Conservation (phyloP, 2,329 filamentous ascomycete species). For the Ascochyta clinopodiicola region DNA sequence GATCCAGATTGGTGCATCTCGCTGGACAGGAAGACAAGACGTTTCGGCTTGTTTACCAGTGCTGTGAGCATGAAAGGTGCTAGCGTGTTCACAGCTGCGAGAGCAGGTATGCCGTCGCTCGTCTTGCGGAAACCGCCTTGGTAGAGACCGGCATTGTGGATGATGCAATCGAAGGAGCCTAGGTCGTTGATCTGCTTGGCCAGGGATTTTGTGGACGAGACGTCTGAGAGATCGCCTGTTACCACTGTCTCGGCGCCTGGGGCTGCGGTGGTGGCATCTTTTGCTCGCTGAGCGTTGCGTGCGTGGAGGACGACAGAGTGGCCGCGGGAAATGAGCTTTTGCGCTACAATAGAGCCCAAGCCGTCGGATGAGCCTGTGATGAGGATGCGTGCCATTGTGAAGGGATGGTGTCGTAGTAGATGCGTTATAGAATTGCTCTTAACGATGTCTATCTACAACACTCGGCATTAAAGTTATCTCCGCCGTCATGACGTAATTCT, state of each 20-base stretch:
- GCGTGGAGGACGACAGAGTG: slow-evolving; percentile 65
- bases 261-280: slow-evolving; percentile 56
- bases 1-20: slow-evolving; percentile 60
- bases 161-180: slow-evolving; percentile 61
- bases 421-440: background rate
- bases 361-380: slow-evolving; percentile 67
- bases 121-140: slow-evolving; percentile 53
- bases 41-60: slow-evolving; percentile 57
- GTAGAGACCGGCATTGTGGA: slow-evolving; percentile 65
- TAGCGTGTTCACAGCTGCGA: slow-evolving; percentile 64
- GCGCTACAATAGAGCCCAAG: slow-evolving; percentile 60
- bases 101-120: slow-evolving; percentile 55
- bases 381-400: slow-evolving; percentile 54
- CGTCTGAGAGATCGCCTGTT: slow-evolving; percentile 60
- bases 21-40: slow-evolving; percentile 61
- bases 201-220: slow-evolving; percentile 59
- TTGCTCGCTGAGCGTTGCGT: slow-evolving; percentile 61
- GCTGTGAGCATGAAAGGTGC: slow-evolving; percentile 65
- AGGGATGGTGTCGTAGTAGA: background rate
- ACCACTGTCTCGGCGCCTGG: slow-evolving; percentile 60
- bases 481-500: too few species aligned
- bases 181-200: slow-evolving; percentile 59
- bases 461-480: too few species aligned
- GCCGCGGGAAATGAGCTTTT: slow-evolving; percentile 57
- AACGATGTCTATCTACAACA: too few species aligned